phyloP scores from a whole-genome alignment of 2,329 filamentous ascomycete genomes.

The Colletotrichum godetiae region DNA sequence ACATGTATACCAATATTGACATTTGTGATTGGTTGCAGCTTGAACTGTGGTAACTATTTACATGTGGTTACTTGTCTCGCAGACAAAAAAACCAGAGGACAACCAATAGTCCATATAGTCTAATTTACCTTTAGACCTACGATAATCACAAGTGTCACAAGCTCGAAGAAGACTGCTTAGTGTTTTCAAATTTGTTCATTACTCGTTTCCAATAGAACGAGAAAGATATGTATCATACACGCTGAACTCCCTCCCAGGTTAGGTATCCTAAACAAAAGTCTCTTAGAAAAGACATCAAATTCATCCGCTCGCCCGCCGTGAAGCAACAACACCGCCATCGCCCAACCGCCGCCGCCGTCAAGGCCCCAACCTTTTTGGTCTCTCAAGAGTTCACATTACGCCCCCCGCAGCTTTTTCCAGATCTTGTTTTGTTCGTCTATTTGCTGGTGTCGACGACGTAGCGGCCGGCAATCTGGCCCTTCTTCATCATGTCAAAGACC shows the following conservation, averaged over 20 bases:
- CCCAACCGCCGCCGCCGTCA: conserved; percentile 13
- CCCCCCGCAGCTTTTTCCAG: not conserved
- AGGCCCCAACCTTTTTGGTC: not conserved
- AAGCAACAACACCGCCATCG: conserved; percentile 2
- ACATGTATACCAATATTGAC: too few relatives aligned
- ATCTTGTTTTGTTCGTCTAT: conserved; percentile 47
- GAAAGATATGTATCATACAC: conserved; percentile 25
- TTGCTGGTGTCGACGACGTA: conserved; percentile 82
- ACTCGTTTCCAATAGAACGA: conserved; percentile 18
- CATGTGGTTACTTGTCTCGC: too few relatives aligned
- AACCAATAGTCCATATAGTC: too few relatives aligned
- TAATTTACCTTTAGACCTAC: too few relatives aligned
- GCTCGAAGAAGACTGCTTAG: not conserved
- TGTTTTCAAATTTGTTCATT: conserved; percentile 9
- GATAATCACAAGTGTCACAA: not conserved
- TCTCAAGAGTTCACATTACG: conserved; percentile 6
- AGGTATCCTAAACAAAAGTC: conserved; percentile 20
- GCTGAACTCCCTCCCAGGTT: conserved; percentile 28
- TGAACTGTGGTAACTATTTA: too few relatives aligned
- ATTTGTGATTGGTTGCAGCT: too few relatives aligned
- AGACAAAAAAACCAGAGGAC: too few relatives aligned
- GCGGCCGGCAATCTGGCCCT: conserved; percentile 79
- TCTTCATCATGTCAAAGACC: conserved; percentile 82
- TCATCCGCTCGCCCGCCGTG: not conserved
- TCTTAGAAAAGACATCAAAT: not conserved